Percentiles rank a stretch among this genome's conserved stretches.
phyloP scores from a whole-genome alignment of 345 rosid genomes.

The Schrenkiella parvula region DNA sequence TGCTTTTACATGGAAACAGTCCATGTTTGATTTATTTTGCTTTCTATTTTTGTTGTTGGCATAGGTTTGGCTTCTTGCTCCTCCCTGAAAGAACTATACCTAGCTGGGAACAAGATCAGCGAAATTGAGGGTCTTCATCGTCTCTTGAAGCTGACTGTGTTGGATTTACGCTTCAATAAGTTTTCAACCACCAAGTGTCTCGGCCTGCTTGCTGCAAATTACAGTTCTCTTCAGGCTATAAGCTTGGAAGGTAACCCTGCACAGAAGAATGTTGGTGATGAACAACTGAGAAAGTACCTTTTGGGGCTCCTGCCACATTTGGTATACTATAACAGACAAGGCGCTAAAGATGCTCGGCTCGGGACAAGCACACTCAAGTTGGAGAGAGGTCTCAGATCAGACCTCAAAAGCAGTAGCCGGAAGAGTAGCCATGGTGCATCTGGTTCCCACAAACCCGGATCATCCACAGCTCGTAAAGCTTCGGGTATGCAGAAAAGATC shows the following conservation, averaged over 20 bases:
- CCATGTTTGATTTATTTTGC: background rate
- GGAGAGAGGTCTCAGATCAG: conserved; percentile 62
- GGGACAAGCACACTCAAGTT: conserved; percentile 54
- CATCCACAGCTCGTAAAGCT: conserved; percentile 52
- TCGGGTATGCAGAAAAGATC: conserved; percentile 47
- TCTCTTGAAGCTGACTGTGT: conserved; percentile 66
- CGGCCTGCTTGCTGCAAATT: conserved; percentile 96
- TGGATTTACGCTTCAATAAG: conserved; percentile 92
- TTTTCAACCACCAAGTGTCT: conserved; percentile 78
- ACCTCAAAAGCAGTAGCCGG: conserved; percentile 48
- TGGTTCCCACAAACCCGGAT: conserved; percentile 33
- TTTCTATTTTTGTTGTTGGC: background rate
- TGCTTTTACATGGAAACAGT: background rate
- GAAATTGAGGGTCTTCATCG: conserved; percentile 98
- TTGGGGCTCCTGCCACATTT: conserved; percentile 79
- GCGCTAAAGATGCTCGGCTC: conserved; percentile 65
- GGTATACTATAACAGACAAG: conserved; percentile 76
- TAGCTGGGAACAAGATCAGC: conserved; percentile 91
- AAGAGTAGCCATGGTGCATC: conserved; percentile 53
- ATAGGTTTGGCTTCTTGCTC: conserved; percentile 93
- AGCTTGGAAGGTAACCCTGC: conserved; percentile 98
- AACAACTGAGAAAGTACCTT: conserved; percentile 75
- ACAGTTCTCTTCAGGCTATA: conserved; percentile 87
- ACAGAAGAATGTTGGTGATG: conserved; percentile 95
- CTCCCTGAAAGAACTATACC: conserved; percentile 83